Evolutionary conservation across 2,329 filamentous ascomycete species (phyloP).

Genomic region (Coniochaeta ligniaria): DNA sequence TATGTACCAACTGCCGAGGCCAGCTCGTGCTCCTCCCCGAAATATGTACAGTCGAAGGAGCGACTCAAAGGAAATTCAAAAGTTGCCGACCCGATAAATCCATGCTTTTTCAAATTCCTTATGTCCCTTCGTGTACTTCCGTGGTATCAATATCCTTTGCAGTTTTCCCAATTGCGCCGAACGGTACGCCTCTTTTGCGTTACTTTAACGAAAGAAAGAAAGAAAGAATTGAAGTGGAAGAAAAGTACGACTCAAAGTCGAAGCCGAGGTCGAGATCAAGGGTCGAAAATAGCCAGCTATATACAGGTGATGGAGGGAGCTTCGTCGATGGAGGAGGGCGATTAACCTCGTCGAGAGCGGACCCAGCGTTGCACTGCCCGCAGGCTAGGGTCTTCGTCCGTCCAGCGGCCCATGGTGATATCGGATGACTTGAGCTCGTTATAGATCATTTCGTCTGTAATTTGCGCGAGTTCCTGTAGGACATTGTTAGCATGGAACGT

Average conservation of each 20-base stretch:
- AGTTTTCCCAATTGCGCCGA: background rate
- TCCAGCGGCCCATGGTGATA: conserved; percentile 52
- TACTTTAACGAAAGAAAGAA: background rate
- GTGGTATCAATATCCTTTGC: background rate
- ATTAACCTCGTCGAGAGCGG: conserved; percentile 27
- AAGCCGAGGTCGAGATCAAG: background rate
- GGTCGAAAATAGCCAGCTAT: background rate
- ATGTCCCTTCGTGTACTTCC: background rate
- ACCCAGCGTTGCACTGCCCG: conserved; percentile 53
- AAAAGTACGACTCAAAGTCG: background rate
- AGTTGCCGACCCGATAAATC: background rate
- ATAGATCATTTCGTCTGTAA: conserved; percentile 55
- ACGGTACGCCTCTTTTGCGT: background rate
- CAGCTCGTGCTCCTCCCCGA: background rate
- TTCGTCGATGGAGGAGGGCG: background rate
- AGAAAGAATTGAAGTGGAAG: background rate
- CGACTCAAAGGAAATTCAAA: background rate
- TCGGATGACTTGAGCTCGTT: conserved; percentile 46
- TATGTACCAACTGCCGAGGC: background rate
- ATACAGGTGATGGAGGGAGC: background rate
- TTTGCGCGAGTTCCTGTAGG: conserved; percentile 45
- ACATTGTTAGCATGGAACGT: background rate
- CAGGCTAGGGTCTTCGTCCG: conserved; percentile 52
- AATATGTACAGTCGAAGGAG: background rate
- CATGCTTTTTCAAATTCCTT: background rate